Base-by-base conservation (phyloP, 371 early-diverging fungal genomes). In the Mucor lusitanicus region DNA sequence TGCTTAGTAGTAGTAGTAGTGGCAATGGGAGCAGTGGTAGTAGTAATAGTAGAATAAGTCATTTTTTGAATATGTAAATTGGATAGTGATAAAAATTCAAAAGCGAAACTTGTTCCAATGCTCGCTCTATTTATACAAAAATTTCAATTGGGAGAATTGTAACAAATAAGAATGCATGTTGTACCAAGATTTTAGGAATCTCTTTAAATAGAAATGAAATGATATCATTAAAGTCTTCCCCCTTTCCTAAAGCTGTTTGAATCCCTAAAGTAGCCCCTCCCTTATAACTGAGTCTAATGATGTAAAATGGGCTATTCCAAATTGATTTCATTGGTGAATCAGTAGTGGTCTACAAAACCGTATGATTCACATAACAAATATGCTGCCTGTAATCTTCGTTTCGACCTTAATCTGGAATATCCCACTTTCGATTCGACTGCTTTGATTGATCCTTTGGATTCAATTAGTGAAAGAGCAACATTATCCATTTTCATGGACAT, bases 171-270 rank as follows among this genome's bases (percentile, higher is more conserved):
- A 53, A 53, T 27, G 53, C 23, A 5, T 53, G 53, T 23, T 53
- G 53, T 27, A 53, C 53, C 9, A 53, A 53, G 46, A 46, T 46
- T 46, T 40, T 46, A 46, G 53, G 53, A 53, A 53, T 11, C 3
- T 23, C 53, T 53, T 27, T 27, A 27, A 53, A 53, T 53, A 53
- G 53, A 53, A 53, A 53, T 27, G 53, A 53, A 53, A 53, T 53
- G 53, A 53, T 53, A 53, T 53, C 53, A 53, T 53, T 53, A 25
- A 53, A 15, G 27, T 12, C 15, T 27, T 25, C 53, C 17, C 40
- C 9, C 25, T 27, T 53, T 53, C 53, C 53, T 53, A 53, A 53
- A 53, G 27, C 27, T 53, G 53, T 27, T 25, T 13, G 13, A 27
- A 27, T 53, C 53, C 53, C 53, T 53, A 46, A 58, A 12, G 23